Evolutionary conservation across 495 filamentous ascomycete genomes (phyloP), one percentile per base, ranked within the genome.

Genomic region (Podospora bellae-mahoneyi): DNA sequence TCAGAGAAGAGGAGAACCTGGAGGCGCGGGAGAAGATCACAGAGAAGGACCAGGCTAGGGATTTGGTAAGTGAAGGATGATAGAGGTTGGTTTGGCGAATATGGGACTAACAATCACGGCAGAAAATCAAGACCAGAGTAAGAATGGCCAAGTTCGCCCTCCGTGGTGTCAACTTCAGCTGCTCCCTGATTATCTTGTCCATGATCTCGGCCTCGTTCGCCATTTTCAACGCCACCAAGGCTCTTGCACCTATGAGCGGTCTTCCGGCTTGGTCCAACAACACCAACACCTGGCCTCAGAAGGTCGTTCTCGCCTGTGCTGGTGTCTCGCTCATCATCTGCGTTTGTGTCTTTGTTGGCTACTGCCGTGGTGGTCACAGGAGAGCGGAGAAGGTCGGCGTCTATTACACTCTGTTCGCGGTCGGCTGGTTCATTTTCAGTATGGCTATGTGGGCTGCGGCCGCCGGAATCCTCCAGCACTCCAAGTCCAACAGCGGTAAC

Each of bases 81-180:
- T 30, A 18, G 5, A 20, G 16, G 15, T 64, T 16, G 39, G 9
- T 48, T 10, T 48, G 39, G 23, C 23, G 39, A 10, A 48, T 6
- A 26, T 20, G 64, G 57, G 62, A 69, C 81, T 84, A 76, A 86
- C 76, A 64, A 44, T 7, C 44, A 10, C 16, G 44, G 54, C 75
- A 98, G 94, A 92, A 91, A 87, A 85, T 96, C 76, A 99, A 99
- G 84, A 85, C 90, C 19, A 89, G 94, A 61, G 93, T 99, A 44
- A 90, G 95, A 16, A 85, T 97, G 74, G 96, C 94, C 68, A 99
- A 99, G 83, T 89, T 97, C 69, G 86, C 96, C 70, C 89, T 99
- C 34, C 90, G 95, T 69, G 88, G 92, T 64, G 89, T 97, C 78
- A 98, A 93, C 85, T 97, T 98, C 79, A 92, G 90, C 79, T 99